Percentiles rank a stretch among this genome's conserved stretches.
phyloP scores from a whole-genome alignment of 805 yeast genomes.

The Jamesozyma rosinii region DNA sequence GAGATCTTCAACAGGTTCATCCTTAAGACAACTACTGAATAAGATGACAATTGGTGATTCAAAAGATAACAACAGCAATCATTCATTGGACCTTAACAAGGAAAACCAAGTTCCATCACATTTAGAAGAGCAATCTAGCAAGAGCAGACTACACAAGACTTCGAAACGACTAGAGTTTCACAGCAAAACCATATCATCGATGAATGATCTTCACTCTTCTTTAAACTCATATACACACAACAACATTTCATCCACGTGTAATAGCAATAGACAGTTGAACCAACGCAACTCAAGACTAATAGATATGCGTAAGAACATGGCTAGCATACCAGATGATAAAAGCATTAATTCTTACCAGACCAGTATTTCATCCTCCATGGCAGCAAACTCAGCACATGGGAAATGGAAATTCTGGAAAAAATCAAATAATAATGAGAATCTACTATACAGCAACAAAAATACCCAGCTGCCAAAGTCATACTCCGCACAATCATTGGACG shows the following conservation, averaged over 20 bases:
- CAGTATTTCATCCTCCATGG: constrained; percentile 19
- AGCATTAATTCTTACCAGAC: constrained; percentile 5
- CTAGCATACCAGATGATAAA: background rate
- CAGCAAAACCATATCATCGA: background rate
- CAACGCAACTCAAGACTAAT: background rate
- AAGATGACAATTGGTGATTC: constrained; percentile 20
- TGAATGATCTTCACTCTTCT: background rate
- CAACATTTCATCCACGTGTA: background rate
- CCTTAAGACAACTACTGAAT: constrained; percentile 26
- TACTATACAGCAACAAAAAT: background rate
- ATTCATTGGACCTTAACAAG: background rate
- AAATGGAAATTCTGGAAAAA: constrained; percentile 33
- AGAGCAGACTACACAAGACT: background rate
- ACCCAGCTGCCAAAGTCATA: background rate
- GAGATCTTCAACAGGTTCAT: constrained; percentile 28
- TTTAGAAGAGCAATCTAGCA: constrained; percentile 4
- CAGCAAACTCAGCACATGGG: constrained; percentile 6
- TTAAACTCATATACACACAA: no score
- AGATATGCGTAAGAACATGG: background rate
- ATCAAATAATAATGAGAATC: constrained; percentile 3
- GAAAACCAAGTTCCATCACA: constrained; percentile 8
- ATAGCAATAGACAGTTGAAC: background rate
- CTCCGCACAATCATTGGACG: background rate
- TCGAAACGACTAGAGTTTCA: background rate
- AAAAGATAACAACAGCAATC: background rate